phyloP scores from a whole-genome alignment of 768 basidiomycete genomes.

The Pleurotus citrinopileatus region DNA sequence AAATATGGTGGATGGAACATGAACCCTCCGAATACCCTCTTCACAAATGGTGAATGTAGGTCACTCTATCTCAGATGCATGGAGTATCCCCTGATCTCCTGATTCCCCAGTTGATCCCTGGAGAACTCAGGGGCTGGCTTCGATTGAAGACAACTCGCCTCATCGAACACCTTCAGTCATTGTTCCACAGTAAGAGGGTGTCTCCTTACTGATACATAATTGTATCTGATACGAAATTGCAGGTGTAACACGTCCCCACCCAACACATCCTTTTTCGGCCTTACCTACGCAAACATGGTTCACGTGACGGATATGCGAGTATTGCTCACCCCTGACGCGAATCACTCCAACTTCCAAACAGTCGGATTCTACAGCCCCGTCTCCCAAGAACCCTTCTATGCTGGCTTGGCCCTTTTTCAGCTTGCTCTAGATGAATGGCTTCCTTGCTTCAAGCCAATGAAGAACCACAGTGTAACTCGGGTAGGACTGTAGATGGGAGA shows the following conservation, averaged over 20 bases:
- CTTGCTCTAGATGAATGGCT: constrained; percentile 47
- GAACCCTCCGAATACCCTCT: constrained; percentile 45
- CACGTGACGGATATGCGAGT: constrained; percentile 50
- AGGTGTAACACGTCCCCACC: constrained; percentile 37
- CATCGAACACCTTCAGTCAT: constrained; percentile 32
- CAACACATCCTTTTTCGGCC: constrained; percentile 38
- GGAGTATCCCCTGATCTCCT: neutral
- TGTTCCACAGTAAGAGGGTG: constrained; percentile 33
- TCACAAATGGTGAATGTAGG: constrained; percentile 48
- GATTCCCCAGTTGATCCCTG: constrained; percentile 43
- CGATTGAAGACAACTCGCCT: constrained; percentile 45
- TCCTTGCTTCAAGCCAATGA: constrained; percentile 34
- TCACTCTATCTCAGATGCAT: neutral
- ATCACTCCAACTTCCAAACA: constrained; percentile 45
- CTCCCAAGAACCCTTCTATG: constrained; percentile 41
- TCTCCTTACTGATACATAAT: neutral
- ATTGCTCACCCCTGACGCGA: constrained; percentile 41
- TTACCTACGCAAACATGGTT: constrained; percentile 45
- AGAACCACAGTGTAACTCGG: too few species aligned
- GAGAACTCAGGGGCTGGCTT: constrained; percentile 49
- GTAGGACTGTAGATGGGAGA: too few species aligned
- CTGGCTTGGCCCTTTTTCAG: constrained; percentile 44
- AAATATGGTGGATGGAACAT: constrained; percentile 54
- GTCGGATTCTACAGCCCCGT: constrained; percentile 50
- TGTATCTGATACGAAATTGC: neutral